Conservation (phyloP, 1,139 yeast species). For the Pichia sp. region DNA sequence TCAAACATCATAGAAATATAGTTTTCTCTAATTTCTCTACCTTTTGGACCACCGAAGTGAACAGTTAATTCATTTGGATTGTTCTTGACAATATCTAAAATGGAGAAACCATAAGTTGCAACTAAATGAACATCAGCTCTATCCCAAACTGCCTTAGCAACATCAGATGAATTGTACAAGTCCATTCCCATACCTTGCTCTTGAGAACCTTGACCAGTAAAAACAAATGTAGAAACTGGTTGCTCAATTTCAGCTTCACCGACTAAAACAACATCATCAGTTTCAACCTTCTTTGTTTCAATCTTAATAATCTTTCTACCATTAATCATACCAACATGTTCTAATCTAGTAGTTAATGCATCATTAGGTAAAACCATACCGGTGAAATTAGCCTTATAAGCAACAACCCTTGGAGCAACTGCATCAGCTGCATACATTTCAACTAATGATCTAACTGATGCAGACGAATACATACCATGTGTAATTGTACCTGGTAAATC, state of each 20-base stretch:
- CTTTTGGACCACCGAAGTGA: slow-evolving; percentile 97
- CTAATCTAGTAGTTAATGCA: slow-evolving; percentile 76
- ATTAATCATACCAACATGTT: slow-evolving; percentile 97
- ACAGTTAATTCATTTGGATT: slow-evolving; percentile 94
- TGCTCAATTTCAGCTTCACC: slow-evolving; percentile 99
- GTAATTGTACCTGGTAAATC: slow-evolving; percentile 95
- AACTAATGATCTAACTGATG: slow-evolving; percentile 87
- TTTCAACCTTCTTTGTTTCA: slow-evolving; percentile 77
- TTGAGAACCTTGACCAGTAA: slow-evolving; percentile 99
- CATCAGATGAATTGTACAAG: slow-evolving; percentile 80
- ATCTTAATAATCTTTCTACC: slow-evolving; percentile 97
- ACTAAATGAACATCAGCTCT: slow-evolving; percentile 92
- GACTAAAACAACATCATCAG: slow-evolving; percentile 65
- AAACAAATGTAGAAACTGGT: slow-evolving; percentile 92
- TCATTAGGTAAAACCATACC: slow-evolving; percentile 99
- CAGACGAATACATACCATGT: slow-evolving; percentile 98
- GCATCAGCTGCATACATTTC: slow-evolving; percentile 99
- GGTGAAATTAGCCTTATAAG: slow-evolving; percentile 82
- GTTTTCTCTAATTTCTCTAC: slow-evolving; percentile 90
- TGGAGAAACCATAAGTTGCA: slow-evolving; percentile 93
- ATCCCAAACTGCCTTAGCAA: slow-evolving; percentile 96
- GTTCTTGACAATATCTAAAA: slow-evolving; percentile 88
- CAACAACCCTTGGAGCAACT: slow-evolving; percentile 92
- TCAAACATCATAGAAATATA: slow-evolving; percentile 97
- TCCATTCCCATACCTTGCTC: slow-evolving; percentile 99